phyloP scores from a whole-genome alignment of 768 basidiomycete genomes.

The Boletus vinaceobasis region DNA sequence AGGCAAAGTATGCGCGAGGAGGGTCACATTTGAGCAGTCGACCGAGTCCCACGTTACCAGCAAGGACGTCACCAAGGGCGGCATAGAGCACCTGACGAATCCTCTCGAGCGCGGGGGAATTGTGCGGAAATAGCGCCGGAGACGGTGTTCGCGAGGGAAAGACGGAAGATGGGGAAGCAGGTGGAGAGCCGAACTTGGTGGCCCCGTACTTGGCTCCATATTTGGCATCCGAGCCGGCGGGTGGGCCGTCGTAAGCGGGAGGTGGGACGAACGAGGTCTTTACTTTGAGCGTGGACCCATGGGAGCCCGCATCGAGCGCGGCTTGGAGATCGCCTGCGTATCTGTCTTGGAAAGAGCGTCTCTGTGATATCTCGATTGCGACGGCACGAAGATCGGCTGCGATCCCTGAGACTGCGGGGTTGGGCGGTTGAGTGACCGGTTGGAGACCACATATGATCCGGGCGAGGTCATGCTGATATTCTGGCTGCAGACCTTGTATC shows the following conservation, averaged over 20 bases:
- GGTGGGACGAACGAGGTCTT: constrained; percentile 71
- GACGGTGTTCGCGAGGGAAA: constrained; percentile 41
- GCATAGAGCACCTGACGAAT: constrained; percentile 90
- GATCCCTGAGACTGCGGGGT: constrained; percentile 51
- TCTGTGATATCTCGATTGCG: constrained; percentile 82
- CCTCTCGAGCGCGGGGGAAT: constrained; percentile 58
- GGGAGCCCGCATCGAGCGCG: constrained; percentile 62
- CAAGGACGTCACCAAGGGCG: constrained; percentile 66
- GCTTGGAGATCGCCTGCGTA: constrained; percentile 75
- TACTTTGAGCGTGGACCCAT: constrained; percentile 32
- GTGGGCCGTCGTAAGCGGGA: constrained; percentile 52
- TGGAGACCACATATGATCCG: constrained; percentile 68
- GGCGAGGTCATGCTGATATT: constrained; percentile 78
- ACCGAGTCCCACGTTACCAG: constrained; percentile 51
- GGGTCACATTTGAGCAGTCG: constrained; percentile 58
- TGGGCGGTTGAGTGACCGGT: constrained; percentile 38
- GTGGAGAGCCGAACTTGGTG: constrained; percentile 2
- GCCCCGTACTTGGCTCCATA: background rate
- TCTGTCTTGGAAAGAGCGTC: constrained; percentile 78
- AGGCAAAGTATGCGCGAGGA: constrained; percentile 74
- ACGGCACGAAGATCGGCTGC: constrained; percentile 82
- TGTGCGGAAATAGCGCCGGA: constrained; percentile 42
- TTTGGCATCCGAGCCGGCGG: constrained; percentile 14
- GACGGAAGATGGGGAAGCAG: constrained; percentile 26
- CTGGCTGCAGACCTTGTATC: constrained; percentile 61